phyloP scores from a whole-genome alignment of 2,329 filamentous ascomycete genomes.

The Tympanopsis confertula region DNA sequence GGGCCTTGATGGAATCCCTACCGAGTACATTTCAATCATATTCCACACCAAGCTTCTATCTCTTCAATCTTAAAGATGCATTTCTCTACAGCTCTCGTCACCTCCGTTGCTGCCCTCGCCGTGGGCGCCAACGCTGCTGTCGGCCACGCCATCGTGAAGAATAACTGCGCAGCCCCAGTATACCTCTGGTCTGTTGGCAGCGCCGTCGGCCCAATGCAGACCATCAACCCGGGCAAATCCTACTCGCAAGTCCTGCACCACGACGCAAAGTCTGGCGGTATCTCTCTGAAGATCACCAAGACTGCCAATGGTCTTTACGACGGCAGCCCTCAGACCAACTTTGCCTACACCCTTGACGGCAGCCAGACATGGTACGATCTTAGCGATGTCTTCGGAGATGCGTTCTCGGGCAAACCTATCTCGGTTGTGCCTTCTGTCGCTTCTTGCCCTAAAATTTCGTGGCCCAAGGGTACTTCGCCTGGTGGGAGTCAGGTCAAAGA shows the following conservation, averaged over 20 bases:
- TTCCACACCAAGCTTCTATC: not conserved
- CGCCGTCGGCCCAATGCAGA: constrained; percentile 9
- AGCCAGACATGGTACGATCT: not conserved
- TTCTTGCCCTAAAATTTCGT: not conserved
- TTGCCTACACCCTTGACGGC: not conserved
- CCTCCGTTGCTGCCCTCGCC: constrained; percentile 4
- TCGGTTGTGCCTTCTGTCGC: not conserved
- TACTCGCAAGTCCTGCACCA: not conserved
- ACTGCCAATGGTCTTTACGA: constrained; percentile 1
- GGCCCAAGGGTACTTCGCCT: not conserved
- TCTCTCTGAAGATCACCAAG: not conserved
- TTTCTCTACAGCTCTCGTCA: constrained; percentile 5
- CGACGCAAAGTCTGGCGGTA: not conserved
- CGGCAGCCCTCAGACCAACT: not conserved
- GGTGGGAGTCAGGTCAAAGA: not conserved
- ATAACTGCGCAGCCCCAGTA: constrained; percentile 17
- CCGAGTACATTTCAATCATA: not conserved
- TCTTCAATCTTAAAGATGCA: not conserved
- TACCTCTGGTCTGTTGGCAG: constrained; percentile 24
- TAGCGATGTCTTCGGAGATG: not conserved
- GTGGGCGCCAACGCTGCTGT: constrained; percentile 6
- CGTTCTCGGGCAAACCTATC: not conserved
- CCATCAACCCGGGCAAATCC: not conserved
- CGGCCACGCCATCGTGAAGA: constrained; percentile 19
- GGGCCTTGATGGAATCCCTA: too few relatives aligned